Evolutionary conservation across 768 basidiomycete genomes (phyloP).

Genomic region (Pulveroboletus ravenelii): DNA sequence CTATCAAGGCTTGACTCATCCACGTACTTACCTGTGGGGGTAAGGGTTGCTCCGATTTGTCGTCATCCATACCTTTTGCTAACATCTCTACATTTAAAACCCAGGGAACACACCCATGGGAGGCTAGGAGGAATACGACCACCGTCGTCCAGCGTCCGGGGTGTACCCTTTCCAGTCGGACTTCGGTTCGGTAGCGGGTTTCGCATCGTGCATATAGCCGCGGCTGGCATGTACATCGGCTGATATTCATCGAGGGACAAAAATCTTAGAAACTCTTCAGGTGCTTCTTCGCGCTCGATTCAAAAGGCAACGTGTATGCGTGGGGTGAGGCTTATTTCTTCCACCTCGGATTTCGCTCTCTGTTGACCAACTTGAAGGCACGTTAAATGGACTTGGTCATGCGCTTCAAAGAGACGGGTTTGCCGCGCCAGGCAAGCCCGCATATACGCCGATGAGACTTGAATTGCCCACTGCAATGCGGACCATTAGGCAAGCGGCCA

Average conservation of each 20-base stretch:
- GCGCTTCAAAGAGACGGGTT: conserved; percentile 51
- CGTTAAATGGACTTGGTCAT: conserved; percentile 45
- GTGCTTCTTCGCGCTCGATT: conserved; percentile 85
- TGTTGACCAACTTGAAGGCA: conserved; percentile 44
- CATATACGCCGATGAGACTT: conserved; percentile 53
- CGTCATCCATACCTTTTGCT: not conserved
- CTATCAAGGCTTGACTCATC: conserved; percentile 64
- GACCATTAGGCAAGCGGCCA: conserved; percentile 52
- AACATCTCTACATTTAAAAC: not conserved
- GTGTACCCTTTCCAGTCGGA: conserved; percentile 60
- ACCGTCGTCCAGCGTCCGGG: conserved; percentile 32
- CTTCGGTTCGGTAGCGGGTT: conserved; percentile 51
- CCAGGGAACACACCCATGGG: conserved; percentile 57
- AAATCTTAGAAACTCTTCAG: conserved; percentile 34
- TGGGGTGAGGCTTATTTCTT: conserved; percentile 55
- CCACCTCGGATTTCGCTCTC: not conserved
- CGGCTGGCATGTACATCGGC: conserved; percentile 72
- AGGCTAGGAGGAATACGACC: conserved; percentile 52
- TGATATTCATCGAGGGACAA: conserved; percentile 1
- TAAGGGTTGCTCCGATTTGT: conserved; percentile 27
- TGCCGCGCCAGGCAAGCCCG: conserved; percentile 46
- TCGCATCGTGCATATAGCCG: conserved; percentile 66
- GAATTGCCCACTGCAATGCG: conserved; percentile 54
- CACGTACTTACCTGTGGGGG: conserved; percentile 56
- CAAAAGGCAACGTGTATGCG: conserved; percentile 64